phyloP scores from a whole-genome alignment of 257 asterid species.

The Penstemon barbatus region DNA sequence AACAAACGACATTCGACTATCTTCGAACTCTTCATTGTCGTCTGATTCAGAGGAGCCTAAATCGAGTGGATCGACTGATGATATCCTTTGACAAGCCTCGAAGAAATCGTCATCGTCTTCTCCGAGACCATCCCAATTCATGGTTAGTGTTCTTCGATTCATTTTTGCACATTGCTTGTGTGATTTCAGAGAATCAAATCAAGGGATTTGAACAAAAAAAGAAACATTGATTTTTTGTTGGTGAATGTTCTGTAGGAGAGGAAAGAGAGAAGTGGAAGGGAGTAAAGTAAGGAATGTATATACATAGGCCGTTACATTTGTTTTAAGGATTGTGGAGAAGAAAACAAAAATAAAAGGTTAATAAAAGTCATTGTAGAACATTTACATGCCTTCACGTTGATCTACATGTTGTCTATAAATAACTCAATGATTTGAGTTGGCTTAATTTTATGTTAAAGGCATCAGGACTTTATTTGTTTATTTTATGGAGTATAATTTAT shows the following conservation, averaged over 20 bases:
- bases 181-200: background rate
- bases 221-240: no score
- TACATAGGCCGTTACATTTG: conserved; percentile 28
- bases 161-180: conserved; percentile 42
- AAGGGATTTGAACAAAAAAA: conserved; percentile 1
- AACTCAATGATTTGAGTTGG: conserved; percentile 3
- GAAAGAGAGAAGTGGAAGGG: conserved; percentile 53
- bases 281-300: conserved; percentile 54
- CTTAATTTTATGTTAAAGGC: background rate
- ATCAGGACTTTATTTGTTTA: no score
- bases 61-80: conserved; percentile 58
- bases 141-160: conserved; percentile 77
- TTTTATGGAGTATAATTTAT: no score
- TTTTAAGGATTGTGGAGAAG: conserved; percentile 14
- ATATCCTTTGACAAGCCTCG: conserved; percentile 58
- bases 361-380: conserved; percentile 21
- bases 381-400: conserved; percentile 41
- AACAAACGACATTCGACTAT: conserved; percentile 71
- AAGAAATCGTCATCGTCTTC: conserved; percentile 83
- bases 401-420: background rate
- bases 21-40: conserved; percentile 59
- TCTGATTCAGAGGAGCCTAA: conserved; percentile 55
- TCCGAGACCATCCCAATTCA: conserved; percentile 81
- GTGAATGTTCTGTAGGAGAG: conserved; percentile 13
- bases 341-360: conserved; percentile 36